Conservation (phyloP, 345 rosid genomes). For the Excoecaria cochinchinensis region DNA sequence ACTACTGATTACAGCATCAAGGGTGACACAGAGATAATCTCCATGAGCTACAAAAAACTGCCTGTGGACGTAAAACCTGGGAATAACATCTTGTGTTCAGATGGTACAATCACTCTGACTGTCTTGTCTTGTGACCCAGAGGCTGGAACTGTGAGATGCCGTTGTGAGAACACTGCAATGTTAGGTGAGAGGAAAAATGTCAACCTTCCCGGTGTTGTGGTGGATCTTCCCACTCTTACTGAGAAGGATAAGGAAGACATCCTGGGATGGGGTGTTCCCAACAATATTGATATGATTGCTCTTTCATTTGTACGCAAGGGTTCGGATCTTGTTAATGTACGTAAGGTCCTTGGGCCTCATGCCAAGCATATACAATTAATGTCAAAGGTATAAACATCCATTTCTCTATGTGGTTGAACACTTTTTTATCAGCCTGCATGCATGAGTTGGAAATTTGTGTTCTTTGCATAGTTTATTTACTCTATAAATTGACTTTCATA, state of each 20-base stretch:
- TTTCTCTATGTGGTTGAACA: neutral
- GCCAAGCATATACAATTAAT: slow-evolving; percentile 69
- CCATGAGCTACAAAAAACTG: slow-evolving; percentile 91
- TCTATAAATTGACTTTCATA: neutral
- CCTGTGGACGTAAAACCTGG: slow-evolving; percentile 75
- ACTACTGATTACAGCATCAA: slow-evolving; percentile 75
- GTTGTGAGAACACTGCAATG: slow-evolving; percentile 78
- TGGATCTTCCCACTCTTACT: slow-evolving; percentile 84
- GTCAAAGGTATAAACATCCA: slow-evolving; percentile 65
- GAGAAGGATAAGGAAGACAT: slow-evolving; percentile 90
- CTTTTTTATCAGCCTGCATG: neutral
- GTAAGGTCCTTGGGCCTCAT: slow-evolving; percentile 77
- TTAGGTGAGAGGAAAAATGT: slow-evolving; percentile 94
- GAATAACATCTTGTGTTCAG: slow-evolving; percentile 73
- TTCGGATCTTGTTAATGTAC: slow-evolving; percentile 82
- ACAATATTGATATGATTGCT: slow-evolving; percentile 82
- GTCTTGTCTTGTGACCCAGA: slow-evolving; percentile 68
- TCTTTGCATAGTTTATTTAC: neutral
- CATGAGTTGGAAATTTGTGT: neutral
- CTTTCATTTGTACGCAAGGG: slow-evolving; percentile 94
- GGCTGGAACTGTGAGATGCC: slow-evolving; percentile 79
- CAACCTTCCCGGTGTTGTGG: slow-evolving; percentile 90
- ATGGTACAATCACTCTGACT: slow-evolving; percentile 74
- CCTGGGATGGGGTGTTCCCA: slow-evolving; percentile 82
- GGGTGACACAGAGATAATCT: slow-evolving; percentile 62